A percentile compares a stretch with the other conserved stretches of the same genome.
phyloP scores from a whole-genome alignment of 768 basidiomycete species.

The Dioszegia aurantiaca region DNA sequence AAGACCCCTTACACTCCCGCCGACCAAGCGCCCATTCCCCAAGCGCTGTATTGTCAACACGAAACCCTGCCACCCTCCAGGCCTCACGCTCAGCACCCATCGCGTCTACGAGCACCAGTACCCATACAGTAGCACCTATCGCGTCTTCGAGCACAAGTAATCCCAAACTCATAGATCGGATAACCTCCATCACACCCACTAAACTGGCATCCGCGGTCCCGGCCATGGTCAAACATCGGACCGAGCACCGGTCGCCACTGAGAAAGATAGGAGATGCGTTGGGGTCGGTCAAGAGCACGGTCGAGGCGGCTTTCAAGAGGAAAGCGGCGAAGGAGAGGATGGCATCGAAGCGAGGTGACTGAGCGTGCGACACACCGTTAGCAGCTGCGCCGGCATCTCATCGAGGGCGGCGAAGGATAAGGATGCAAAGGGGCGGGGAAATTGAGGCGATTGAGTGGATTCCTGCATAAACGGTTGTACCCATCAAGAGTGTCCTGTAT shows the following conservation, averaged over 20 bases:
- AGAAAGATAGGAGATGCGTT: conserved; percentile 4
- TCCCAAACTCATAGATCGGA: too few species aligned
- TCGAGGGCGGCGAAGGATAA: too few species aligned
- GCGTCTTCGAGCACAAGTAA: too few species aligned
- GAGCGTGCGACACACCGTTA: not conserved
- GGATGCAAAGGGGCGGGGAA: not conserved
- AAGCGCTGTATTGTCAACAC: too few species aligned
- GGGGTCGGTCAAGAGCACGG: conserved; percentile 8
- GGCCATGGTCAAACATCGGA: not conserved
- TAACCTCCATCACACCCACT: not conserved
- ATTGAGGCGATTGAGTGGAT: not conserved
- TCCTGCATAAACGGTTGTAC: not conserved
- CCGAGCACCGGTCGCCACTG: not conserved
- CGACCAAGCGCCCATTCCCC: too few species aligned
- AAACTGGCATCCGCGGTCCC: not conserved
- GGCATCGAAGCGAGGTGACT: not conserved
- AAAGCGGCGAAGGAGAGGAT: not conserved
- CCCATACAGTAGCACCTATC: too few species aligned
- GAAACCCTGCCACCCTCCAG: too few species aligned
- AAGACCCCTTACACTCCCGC: too few species aligned
- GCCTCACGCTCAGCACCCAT: too few species aligned
- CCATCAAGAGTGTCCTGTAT: conserved; percentile 12
- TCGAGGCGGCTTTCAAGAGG: conserved; percentile 10
- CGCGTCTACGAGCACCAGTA: too few species aligned
- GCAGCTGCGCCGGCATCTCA: too few species aligned